These are phyloP conservation scores for Cupressus sempervirens DNA, from an alignment of 75 land plant genomes.

Conservation along the genomic window DNA sequence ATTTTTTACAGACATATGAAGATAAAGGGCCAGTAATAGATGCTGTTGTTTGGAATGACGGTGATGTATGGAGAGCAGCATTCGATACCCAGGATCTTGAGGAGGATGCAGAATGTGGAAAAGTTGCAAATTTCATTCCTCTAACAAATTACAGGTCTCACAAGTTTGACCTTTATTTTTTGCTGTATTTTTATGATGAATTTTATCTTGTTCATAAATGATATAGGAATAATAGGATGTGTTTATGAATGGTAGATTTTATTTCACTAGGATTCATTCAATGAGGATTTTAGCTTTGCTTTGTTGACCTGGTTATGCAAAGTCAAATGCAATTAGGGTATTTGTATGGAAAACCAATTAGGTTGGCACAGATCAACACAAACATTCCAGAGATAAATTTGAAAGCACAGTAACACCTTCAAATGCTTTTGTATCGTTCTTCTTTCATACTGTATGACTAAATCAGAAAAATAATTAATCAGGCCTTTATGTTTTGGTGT, in stretches of 20 bases:
- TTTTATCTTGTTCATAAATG: neutral
- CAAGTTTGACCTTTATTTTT: constrained; percentile 4
- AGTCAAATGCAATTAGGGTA: neutral
- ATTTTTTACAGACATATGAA: constrained; percentile 69
- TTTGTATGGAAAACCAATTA: neutral
- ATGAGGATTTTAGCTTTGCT: neutral
- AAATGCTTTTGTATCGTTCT: too few relatives aligned
- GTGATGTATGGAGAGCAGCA: constrained; percentile 93
- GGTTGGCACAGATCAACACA: neutral
- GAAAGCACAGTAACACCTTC: too few relatives aligned
- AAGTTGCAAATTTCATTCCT: constrained; percentile 79
- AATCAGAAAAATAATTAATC: too few relatives aligned
- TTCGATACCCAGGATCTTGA: constrained; percentile 91
- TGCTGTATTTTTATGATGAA: neutral
- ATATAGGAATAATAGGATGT: neutral
- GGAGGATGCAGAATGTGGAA: constrained; percentile 65
- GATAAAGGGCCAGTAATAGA: constrained; percentile 97
- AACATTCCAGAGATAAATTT: neutral
- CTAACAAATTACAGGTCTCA: constrained; percentile 84
- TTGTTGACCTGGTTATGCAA: neutral
- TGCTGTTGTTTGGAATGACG: constrained; percentile 99
- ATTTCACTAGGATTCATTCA: neutral
- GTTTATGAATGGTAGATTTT: neutral
- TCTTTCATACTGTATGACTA: too few relatives aligned
- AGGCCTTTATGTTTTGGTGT: too few relatives aligned